These are phyloP conservation scores for Vitis hybrid DNA, from an alignment of 177 flowering plant genomes.

Conservation along the genomic window DNA sequence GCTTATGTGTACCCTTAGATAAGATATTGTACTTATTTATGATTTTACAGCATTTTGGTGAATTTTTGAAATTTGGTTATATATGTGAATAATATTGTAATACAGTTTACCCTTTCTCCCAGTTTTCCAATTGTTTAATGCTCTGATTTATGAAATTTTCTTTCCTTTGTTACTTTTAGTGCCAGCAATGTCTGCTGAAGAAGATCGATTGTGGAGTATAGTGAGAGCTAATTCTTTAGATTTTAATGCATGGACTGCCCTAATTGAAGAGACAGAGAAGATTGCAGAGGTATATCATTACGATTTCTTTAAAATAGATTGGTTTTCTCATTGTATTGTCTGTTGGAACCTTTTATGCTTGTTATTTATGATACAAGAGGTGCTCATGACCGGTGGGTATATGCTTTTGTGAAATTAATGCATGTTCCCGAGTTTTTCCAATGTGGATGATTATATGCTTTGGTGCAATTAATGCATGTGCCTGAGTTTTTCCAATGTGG, in stretches of 20 bases:
- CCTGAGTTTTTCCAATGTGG: no score
- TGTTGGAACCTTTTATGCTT: neutral
- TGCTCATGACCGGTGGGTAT: no score
- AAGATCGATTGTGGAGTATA: constrained; percentile 90
- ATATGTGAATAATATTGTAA: no score
- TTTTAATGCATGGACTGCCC: constrained; percentile 91
- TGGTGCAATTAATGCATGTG: no score
- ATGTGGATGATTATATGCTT: no score
- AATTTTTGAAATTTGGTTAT: no score
- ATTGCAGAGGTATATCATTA: constrained; percentile 63
- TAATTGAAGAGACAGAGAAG: constrained; percentile 95
- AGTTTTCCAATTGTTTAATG: neutral
- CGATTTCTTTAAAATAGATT: neutral
- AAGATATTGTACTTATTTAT: no score
- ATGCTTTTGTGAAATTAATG: no score
- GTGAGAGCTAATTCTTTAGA: constrained; percentile 81
- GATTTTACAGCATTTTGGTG: no score
- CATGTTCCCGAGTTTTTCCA: no score
- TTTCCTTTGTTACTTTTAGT: constrained; percentile 11
- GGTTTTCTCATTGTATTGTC: neutral
- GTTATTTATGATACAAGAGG: neutral
- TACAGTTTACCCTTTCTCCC: neutral
- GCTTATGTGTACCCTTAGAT: no score
- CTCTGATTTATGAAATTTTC: neutral
- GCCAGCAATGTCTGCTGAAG: constrained; percentile 70